A percentile compares a stretch with the other conserved stretches of the same genome.
These are phyloP conservation scores for Penicillium cataractarum DNA, from an alignment of 495 filamentous ascomycete genomes.

Conservation along the genomic window DNA sequence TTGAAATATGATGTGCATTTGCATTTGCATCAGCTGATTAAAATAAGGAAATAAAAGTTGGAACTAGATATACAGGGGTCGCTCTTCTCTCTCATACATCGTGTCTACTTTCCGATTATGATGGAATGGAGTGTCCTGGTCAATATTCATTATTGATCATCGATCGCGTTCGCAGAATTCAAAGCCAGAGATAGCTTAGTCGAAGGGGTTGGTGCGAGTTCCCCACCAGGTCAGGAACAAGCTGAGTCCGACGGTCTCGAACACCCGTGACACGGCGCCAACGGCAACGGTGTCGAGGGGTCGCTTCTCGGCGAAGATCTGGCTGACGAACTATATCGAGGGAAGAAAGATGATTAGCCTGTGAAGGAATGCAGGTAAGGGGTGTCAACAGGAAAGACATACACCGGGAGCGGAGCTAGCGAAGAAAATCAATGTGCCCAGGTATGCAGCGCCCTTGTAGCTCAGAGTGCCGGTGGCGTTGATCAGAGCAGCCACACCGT, in stretches of 20 bases:
- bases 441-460: constrained; percentile 96
- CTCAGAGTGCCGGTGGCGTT: constrained; percentile 91
- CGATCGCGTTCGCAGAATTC: background rate
- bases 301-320: constrained; percentile 88
- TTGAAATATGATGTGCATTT: background rate
- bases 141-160: constrained; percentile 4
- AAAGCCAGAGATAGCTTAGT: constrained; percentile 38
- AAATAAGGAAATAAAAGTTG: background rate
- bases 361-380: background rate
- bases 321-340: constrained; percentile 83
- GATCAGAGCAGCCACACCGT: constrained; percentile 92
- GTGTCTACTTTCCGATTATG: constrained; percentile 2
- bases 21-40: constrained; percentile 6
- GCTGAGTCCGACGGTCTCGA: constrained; percentile 91
- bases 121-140: background rate
- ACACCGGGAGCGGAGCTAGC: constrained; percentile 87
- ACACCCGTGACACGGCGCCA: constrained; percentile 75
- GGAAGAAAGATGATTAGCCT: too few species aligned
- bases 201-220: constrained; percentile 84
- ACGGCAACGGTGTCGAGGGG: constrained; percentile 88
- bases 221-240: constrained; percentile 98
- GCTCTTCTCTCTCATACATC: constrained; percentile 1
- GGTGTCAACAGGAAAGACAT: constrained; percentile 42
- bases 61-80: constrained; percentile 11
- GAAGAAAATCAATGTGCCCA: constrained; percentile 88